A percentile compares a stretch with the other conserved stretches of the same genome.
These are phyloP conservation scores for Melastoma malabathricum DNA, from an alignment of 345 rosid genomes.

Conservation along the genomic window DNA sequence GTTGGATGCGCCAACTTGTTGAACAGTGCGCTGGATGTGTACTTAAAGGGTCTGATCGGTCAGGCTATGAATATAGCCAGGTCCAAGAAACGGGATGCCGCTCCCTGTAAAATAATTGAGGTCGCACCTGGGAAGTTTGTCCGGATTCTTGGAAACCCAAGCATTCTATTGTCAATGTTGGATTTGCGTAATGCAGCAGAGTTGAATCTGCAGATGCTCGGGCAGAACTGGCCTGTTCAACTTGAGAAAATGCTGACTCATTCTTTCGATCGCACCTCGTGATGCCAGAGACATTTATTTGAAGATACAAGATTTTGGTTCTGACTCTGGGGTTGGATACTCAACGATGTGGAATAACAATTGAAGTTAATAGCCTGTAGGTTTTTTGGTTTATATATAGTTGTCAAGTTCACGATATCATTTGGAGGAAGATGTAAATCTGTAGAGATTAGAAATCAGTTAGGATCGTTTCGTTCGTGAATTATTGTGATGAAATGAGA, in stretches of 20 bases:
- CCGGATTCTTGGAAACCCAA: conserved; percentile 14
- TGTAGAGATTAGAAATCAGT: no score
- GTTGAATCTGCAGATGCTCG: conserved; percentile 53
- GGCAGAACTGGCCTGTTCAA: conserved; percentile 54
- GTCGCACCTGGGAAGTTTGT: conserved; percentile 12
- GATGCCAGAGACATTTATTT: background rate
- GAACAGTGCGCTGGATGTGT: conserved; percentile 58
- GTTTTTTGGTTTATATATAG: no score
- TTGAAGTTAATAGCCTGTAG: no score
- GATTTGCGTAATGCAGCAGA: conserved; percentile 56
- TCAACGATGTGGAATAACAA: no score
- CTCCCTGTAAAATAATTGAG: conserved; percentile 11
- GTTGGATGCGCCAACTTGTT: conserved; percentile 52
- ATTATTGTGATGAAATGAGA: no score
- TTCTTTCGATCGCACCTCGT: background rate
- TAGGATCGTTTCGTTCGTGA: no score
- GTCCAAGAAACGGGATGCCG: conserved; percentile 20
- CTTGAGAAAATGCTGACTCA: conserved; percentile 48
- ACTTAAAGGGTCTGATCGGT: conserved; percentile 58
- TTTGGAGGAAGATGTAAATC: no score
- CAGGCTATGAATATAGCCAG: conserved; percentile 53
- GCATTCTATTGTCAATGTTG: conserved; percentile 21
- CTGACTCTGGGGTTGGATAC: no score
- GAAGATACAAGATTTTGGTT: background rate
- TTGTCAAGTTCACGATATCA: no score